Percentiles rank a stretch among this genome's conserved stretches.
phyloP scores from a whole-genome alignment of 2,329 filamentous ascomycete species.

The Paecilomyces fulvus region DNA sequence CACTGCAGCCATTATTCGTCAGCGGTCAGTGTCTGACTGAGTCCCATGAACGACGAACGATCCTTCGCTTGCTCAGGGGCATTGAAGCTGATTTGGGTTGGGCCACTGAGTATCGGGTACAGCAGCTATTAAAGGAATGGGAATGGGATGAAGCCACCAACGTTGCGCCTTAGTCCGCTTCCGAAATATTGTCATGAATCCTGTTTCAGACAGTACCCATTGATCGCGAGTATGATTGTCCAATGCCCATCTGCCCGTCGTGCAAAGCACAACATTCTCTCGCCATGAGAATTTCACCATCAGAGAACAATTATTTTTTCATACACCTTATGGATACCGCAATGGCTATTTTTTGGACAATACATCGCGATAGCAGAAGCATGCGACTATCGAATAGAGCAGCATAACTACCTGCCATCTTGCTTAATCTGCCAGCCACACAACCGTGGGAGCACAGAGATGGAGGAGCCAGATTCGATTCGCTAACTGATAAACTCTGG shows the following conservation, averaged over 20 bases:
- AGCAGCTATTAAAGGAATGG: conserved; percentile 41
- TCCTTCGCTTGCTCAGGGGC: conserved; percentile 48
- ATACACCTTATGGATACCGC: background rate
- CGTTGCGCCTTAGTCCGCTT: background rate
- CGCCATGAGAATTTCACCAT: background rate
- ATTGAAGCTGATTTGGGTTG: conserved; percentile 58
- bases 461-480: background rate
- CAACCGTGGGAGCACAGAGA: background rate
- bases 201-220: background rate
- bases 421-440: background rate
- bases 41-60: conserved; percentile 44
- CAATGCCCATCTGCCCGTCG: background rate
- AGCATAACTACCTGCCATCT: background rate
- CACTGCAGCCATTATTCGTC: conserved; percentile 54
- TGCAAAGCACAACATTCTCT: background rate
- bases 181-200: background rate
- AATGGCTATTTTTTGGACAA: background rate
- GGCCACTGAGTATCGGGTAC: conserved; percentile 54
- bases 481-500: background rate
- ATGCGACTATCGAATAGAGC: background rate
- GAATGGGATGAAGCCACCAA: conserved; percentile 13
- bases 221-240: background rate
- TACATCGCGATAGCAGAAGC: background rate
- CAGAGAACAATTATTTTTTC: background rate
- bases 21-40: conserved; percentile 53